Base-by-base conservation (phyloP, 2,329 filamentous ascomycete genomes). In the Aotearoamyces nothofagi region DNA sequence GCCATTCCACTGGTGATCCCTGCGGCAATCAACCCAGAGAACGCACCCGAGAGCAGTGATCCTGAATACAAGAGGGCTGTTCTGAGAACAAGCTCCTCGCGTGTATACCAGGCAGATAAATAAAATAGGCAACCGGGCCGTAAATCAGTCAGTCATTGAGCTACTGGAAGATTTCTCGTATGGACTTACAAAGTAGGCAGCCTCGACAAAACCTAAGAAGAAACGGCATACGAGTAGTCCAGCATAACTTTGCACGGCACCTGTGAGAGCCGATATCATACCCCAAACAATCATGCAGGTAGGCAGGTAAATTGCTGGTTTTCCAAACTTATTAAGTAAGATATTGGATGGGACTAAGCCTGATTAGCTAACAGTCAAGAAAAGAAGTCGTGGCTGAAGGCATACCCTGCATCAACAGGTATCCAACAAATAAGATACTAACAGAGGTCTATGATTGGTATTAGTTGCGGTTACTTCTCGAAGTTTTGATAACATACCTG, bases 1-100 rank as follows among this genome's bases (percentile, higher is more conserved):
- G 77, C 61, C 58, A 84, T 65, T 27, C 74, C 68, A n/a, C 57
- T 55, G 0, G 67, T 71, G 31, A 84, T 78, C 5, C 76, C 71
- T 0, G 68, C 68, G 2, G 67, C 61, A 20, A 76, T 66, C 6
- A 75, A 50, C 2, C 74, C 77, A 0, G 74, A 78, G 42, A 83
- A 82, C 2, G 78, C 77, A 4, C 76, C 75, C 1, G 72, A 76
- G 12, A 83, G 64, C 15, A 82, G 56, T 0, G 71, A 70, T 0
- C 76, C 78, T 0, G 72, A 69, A 47, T 78, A 79, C 5, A 80
- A 58, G 12, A 75, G 55, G 2, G 72, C 70, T 9, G 69, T 78
- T 7, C 74, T 61, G n/a, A 77, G 53, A 7, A 66, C 69, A 2
- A 79, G 57, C 46, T 79, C 78, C 37, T 70, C 69, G 24, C 75